These are phyloP conservation scores for Paulinella micropora DNA, from an alignment of 78 protist genomes.

Conservation along the genomic window DNA sequence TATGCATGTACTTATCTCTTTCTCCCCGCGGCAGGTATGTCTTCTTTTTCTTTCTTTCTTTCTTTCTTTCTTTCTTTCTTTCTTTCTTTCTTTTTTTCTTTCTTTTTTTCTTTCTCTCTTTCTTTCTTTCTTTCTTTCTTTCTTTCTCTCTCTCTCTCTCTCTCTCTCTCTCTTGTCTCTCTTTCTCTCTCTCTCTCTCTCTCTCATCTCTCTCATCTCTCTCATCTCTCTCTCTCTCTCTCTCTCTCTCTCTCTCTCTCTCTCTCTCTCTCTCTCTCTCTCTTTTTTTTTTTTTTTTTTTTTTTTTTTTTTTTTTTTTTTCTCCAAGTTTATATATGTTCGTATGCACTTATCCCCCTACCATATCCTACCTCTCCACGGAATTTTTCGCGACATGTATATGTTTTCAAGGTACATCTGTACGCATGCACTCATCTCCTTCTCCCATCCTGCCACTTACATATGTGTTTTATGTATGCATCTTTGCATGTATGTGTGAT, in stretches of 20 bases:
- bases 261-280: neutral
- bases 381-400: too few species aligned
- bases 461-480: too few species aligned
- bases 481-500: too few species aligned
- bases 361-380: too few species aligned
- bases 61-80: too few species aligned
- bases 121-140: neutral
- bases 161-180: neutral
- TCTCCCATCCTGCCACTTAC: too few species aligned
- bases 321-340: neutral
- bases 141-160: neutral
- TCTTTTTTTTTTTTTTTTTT: neutral
- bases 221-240: neutral
- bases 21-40: too few species aligned
- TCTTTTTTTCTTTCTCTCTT: neutral
- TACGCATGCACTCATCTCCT: too few species aligned
- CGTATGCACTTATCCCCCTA: too few species aligned
- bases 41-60: too few species aligned
- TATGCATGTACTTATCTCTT: too few species aligned
- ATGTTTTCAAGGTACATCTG: too few species aligned
- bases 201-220: neutral
- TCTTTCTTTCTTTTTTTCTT: neutral
- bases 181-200: neutral
- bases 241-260: neutral
- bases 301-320: neutral